A percentile compares a stretch with the other conserved stretches of the same genome.
These are phyloP conservation scores for Beta vulgaris DNA, from an alignment of 148 eudicot genomes.

Conservation along the genomic window DNA sequence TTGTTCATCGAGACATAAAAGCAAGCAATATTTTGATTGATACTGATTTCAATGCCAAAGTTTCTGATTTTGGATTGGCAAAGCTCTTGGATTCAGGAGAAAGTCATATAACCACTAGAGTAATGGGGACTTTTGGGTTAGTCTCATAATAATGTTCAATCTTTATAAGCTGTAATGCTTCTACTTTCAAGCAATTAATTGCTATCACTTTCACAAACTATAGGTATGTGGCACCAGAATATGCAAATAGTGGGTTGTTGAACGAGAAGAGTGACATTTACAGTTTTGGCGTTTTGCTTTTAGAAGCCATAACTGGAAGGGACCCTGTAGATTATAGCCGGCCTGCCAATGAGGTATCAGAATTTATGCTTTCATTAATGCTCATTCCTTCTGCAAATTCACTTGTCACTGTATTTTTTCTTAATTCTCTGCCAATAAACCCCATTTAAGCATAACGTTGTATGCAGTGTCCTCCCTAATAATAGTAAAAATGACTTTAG, in stretches of 20 bases:
- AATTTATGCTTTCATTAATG: not conserved
- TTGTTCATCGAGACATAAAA: slow-evolving; percentile 86
- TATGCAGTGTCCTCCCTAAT: not conserved
- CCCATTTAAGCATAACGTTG: not conserved
- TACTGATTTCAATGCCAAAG: slow-evolving; percentile 73
- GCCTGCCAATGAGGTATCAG: slow-evolving; percentile 68
- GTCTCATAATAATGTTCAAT: slow-evolving; percentile 17
- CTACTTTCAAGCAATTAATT: not conserved
- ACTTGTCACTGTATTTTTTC: not conserved
- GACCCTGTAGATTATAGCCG: slow-evolving; percentile 90
- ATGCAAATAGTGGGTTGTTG: slow-evolving; percentile 82
- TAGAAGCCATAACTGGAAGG: slow-evolving; percentile 83
- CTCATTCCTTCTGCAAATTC: not conserved
- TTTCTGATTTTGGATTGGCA: slow-evolving; percentile 93
- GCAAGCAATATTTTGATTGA: slow-evolving; percentile 88
- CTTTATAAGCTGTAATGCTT: not conserved
- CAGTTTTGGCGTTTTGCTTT: slow-evolving; percentile 78
- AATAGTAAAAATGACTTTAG: not conserved
- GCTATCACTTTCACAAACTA: slow-evolving; percentile 13
- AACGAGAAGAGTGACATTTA: slow-evolving; percentile 91
- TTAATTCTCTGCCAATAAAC: not conserved
- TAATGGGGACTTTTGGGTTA: slow-evolving; percentile 96
- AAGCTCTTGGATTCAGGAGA: slow-evolving; percentile 89
- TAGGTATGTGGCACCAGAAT: slow-evolving; percentile 95
- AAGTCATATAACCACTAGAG: slow-evolving; percentile 86